phyloP scores from a whole-genome alignment of 164 flowering plant genomes.

The Liquidambar formosana region DNA sequence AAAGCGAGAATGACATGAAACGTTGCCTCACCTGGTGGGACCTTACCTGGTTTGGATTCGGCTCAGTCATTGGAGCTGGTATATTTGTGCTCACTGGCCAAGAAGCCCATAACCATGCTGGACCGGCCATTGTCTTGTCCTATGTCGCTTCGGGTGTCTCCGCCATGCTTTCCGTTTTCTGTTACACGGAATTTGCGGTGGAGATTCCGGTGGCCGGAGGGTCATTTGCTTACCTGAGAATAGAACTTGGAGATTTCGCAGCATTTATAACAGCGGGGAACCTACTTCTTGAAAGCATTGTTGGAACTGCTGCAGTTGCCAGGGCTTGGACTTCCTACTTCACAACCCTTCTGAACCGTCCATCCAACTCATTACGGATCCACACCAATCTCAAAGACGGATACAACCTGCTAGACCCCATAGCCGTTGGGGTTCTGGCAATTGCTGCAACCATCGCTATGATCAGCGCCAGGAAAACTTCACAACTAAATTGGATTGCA shows the following conservation, averaged over 20 bases:
- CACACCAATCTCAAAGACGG: constrained; percentile 38
- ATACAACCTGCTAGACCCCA: constrained; percentile 57
- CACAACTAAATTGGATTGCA: constrained; percentile 56
- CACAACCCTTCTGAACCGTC: constrained; percentile 45
- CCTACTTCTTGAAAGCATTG: constrained; percentile 55
- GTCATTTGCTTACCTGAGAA: constrained; percentile 66
- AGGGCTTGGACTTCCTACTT: constrained; percentile 78
- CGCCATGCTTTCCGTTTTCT: constrained; percentile 76
- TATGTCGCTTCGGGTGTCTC: constrained; percentile 65
- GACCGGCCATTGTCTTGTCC: constrained; percentile 67
- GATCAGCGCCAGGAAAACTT: constrained; percentile 48
- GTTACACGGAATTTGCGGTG: constrained; percentile 71
- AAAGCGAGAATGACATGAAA: constrained; percentile 63
- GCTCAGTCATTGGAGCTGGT: constrained; percentile 63
- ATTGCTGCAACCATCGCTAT: constrained; percentile 43
- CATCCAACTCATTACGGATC: constrained; percentile 41
- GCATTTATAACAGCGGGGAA: constrained; percentile 75
- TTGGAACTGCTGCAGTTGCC: constrained; percentile 69
- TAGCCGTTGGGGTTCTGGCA: constrained; percentile 46
- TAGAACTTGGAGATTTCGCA: constrained; percentile 70
- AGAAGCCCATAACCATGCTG: constrained; percentile 58
- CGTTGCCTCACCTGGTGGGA: constrained; percentile 69
- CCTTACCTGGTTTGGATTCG: constrained; percentile 66
- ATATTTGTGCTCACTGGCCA: constrained; percentile 71
- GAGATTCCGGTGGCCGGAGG: constrained; percentile 75